Evolutionary conservation across 768 basidiomycete species (phyloP).

Genomic region (Omphalotus guepiniiformis): DNA sequence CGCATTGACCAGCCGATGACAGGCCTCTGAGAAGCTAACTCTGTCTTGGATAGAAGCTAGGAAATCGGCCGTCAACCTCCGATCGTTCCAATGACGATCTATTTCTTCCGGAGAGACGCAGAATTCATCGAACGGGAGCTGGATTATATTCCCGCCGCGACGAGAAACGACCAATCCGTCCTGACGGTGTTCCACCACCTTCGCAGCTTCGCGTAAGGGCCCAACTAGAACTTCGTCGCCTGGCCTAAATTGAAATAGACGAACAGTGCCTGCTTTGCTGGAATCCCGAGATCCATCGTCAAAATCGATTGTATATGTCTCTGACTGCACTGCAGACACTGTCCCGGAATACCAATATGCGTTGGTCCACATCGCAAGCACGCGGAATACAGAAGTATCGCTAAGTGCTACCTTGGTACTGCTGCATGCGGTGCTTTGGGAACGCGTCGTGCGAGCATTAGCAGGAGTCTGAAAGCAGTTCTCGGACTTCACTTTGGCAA

Average conservation of each 20-base stretch:
- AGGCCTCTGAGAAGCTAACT: neutral
- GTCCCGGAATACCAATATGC: conserved; percentile 6
- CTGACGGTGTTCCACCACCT: neutral
- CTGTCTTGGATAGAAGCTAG: neutral
- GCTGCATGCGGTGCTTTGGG: neutral
- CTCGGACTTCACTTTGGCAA: neutral
- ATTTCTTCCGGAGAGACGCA: neutral
- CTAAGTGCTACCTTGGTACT: neutral
- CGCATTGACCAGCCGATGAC: neutral
- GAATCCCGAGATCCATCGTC: neutral
- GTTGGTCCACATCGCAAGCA: conserved; percentile 1
- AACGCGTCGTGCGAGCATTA: neutral
- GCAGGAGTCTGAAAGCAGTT: conserved; percentile 4
- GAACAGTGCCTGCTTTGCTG: neutral
- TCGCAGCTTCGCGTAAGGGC: neutral
- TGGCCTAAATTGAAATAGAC: neutral
- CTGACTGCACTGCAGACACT: neutral
- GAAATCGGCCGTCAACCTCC: neutral
- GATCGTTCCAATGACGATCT: conserved; percentile 2
- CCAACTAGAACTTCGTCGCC: conserved; percentile 2
- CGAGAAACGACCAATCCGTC: neutral
- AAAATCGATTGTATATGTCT: neutral
- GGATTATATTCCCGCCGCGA: neutral
- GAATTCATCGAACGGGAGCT: neutral
- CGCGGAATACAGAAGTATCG: neutral